Conservation (phyloP, 768 basidiomycete genomes). For the Boletus rubescentipes region DNA sequence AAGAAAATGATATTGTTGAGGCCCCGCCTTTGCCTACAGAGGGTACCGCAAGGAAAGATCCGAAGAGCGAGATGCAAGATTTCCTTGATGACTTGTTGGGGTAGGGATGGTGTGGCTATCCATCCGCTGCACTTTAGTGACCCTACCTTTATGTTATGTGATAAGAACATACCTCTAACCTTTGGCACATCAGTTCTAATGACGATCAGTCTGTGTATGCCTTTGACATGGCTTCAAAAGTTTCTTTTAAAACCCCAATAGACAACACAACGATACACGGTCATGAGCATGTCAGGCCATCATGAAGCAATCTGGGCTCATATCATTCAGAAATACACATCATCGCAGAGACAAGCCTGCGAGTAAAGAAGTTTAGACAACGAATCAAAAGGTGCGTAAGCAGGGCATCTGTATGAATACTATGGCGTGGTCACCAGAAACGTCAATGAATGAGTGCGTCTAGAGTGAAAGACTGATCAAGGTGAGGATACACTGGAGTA, state of each 20-base stretch:
- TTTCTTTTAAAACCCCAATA: not conserved
- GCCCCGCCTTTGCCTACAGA: slow-evolving; percentile 56
- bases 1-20: slow-evolving; percentile 39
- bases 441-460: not conserved
- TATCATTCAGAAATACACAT: slow-evolving; percentile 2
- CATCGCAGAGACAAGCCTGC: not conserved
- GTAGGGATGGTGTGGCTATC: slow-evolving; percentile 20
- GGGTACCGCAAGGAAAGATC: slow-evolving; percentile 32
- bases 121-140: not conserved
- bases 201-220: not conserved
- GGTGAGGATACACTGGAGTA: not conserved
- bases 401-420: not conserved
- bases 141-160: not conserved
- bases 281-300: not conserved
- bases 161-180: not conserved
- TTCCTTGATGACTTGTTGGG: slow-evolving; percentile 66
- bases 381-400: not conserved
- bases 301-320: not conserved
- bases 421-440: slow-evolving; percentile 6
- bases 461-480: slow-evolving; percentile 1
- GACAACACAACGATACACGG: not conserved
- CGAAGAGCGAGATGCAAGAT: slow-evolving; percentile 65
- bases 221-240: not conserved
- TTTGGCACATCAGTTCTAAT: not conserved
- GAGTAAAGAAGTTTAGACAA: slow-evolving; percentile 3